Conservation (phyloP, 805 yeast species). For the Candida quercuum region DNA sequence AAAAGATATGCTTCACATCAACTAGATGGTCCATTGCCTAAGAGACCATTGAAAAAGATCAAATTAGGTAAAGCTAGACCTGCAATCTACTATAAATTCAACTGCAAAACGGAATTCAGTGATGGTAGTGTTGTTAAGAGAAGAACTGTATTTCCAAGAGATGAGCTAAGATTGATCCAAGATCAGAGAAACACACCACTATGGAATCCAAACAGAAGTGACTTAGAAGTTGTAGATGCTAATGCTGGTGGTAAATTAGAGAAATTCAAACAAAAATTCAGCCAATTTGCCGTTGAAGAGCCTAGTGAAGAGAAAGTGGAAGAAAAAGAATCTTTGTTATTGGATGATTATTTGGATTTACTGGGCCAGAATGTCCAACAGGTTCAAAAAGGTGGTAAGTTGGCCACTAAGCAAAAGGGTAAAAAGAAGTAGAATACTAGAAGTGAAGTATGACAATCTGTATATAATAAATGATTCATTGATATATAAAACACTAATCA, state of each 20-base stretch:
- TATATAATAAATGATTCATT: not conserved
- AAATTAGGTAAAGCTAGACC: slow-evolving; percentile 86
- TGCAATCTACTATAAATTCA: slow-evolving; percentile 86
- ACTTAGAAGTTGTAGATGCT: slow-evolving; percentile 68
- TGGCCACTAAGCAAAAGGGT: slow-evolving; percentile 41
- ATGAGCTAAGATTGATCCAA: slow-evolving; percentile 75
- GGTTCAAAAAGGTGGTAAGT: slow-evolving; percentile 51
- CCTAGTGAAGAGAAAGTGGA: slow-evolving; percentile 12
- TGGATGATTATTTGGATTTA: slow-evolving; percentile 52
- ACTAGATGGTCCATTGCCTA: slow-evolving; percentile 26
- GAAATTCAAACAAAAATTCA: slow-evolving; percentile 65
- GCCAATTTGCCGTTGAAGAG: slow-evolving; percentile 40
- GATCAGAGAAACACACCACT: slow-evolving; percentile 84
- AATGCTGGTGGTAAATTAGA: slow-evolving; percentile 78
- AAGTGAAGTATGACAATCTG: slow-evolving; percentile 8
- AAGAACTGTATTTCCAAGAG: slow-evolving; percentile 83
- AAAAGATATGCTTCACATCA: slow-evolving; percentile 1
- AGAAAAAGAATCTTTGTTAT: slow-evolving; percentile 10
- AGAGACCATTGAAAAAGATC: slow-evolving; percentile 65
- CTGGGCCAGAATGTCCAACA: slow-evolving; percentile 53
- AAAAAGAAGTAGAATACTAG: too few species aligned
- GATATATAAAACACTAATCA: not conserved
- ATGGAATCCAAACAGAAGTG: slow-evolving; percentile 87
- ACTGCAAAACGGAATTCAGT: slow-evolving; percentile 81
- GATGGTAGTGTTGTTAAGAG: slow-evolving; percentile 89